Evolutionary conservation across 2,329 filamentous ascomycete species (phyloP), one percentile per base, ranked within the genome.

Genomic region (Talaromyces sp.): DNA sequence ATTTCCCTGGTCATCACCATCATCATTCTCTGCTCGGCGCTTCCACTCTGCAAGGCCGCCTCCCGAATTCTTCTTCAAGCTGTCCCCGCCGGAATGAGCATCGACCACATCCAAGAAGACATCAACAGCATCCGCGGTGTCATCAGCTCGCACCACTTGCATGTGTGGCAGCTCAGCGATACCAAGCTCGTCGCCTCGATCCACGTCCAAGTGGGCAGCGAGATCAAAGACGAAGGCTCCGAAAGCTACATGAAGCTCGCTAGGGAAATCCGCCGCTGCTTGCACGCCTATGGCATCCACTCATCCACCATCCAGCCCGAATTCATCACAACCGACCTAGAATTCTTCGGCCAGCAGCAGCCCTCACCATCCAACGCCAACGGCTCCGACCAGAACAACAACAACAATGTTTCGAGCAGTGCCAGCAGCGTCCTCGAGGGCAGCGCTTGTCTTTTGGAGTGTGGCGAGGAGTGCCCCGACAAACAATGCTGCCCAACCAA

Each of bases 251-350:
- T 99, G 93, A 84, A 88, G 64, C 84, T 99, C 43, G 91, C 93
- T 21, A 86, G 86, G 62, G 87, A 89, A 60, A 90, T 96, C 19
- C 85, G 93, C 54, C 88, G 88, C 70, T 99, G 95, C 70, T 86
- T 99, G 3, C 95, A 99, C 75, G 93, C 86, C 38, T 97, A 96
- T 68, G 93, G 95, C 59, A 98, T 99, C 65, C 95, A 99, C 79
- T 96, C 90, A 41, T 93, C 92, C 38, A 99, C 95, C 13, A 98
- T 99, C 67, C 95, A 99, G 76, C 95, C 95, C 6, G 95, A 99
- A 75, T 99, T 81, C 54, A 67, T 71, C 10, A 73, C 71, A 5
- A 75, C 69, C 59, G 74, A 77, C 35, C 54, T 51, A 3, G 74
- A 75, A 67, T 52, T 64, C 49, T 59, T 65, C 8, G 55, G 43